Base-by-base conservation (phyloP, 2,329 filamentous ascomycete species). In the Davidsoniella virescens region DNA sequence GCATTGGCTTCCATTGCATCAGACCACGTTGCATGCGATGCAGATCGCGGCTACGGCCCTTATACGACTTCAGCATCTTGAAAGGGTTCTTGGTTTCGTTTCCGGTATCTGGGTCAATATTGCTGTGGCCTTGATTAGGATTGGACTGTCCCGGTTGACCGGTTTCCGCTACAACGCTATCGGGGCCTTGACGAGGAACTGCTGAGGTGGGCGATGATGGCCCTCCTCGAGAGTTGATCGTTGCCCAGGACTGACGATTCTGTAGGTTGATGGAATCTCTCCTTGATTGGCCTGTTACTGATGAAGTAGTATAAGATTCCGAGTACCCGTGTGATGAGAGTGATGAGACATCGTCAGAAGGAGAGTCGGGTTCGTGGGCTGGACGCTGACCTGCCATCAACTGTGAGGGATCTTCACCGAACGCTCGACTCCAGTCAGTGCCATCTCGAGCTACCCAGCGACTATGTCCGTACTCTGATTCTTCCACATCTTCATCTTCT, bases 1-100 rank as follows among this genome's bases (percentile, higher is more conserved):
- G 73, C 62, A 88, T 84, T 0, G 90, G 88, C 60, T 80, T 84
- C 87, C 88, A 96, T 64, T 96, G 90, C 86, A 95, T 94, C 61
- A 94, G 59, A 0, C 90, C 90, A 9, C 88, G 74, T 57, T 95
- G 87, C 66, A 88, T 87, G 0, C 88, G 76, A 62, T 88, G 82
- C 61, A 95, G 71, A 43, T 84, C 79, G 55, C 82, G 78, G 60
- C 81, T 86, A 55, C 78, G 73, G 51, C 71, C 70, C 58, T 78
- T 79, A 61, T 82, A 78, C 18, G 81, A 73, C 61, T 79, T 79
- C 60, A 73, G 70, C 56, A 72, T 68, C 56, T 69, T 69, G 53
- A 77, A 64, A 0, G 76, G 76, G 55, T 76, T 76, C 58, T 67
- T 72, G 57, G 65, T 67, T 51, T 60, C 61, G 33, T 56, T 59